These are phyloP conservation scores for Rhizophora apiculata DNA, from an alignment of 345 rosid genomes.

Conservation along the genomic window DNA sequence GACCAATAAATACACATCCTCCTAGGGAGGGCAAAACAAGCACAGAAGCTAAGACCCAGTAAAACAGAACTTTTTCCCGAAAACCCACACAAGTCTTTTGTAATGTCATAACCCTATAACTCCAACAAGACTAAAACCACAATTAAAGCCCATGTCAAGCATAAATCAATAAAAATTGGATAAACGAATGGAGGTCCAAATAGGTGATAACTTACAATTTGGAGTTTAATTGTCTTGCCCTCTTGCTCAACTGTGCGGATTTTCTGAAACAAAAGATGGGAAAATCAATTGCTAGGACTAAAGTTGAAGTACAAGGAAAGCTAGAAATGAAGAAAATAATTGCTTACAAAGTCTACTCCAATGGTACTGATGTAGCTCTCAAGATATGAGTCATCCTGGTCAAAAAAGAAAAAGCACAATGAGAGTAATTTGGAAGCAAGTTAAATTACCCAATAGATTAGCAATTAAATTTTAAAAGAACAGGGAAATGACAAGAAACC, in stretches of 20 bases:
- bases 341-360: constrained; percentile 78
- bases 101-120: too few species aligned
- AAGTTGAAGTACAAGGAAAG: neutral
- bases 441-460: neutral
- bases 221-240: constrained; percentile 36
- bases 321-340: neutral
- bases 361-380: constrained; percentile 84
- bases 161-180: neutral
- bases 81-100: too few species aligned
- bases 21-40: too few species aligned
- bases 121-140: neutral
- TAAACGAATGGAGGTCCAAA: neutral
- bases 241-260: constrained; percentile 39
- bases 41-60: too few species aligned
- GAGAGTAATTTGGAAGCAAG: neutral
- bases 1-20: too few species aligned
- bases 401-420: neutral
- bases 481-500: too few species aligned
- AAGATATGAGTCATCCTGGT: constrained; percentile 75
- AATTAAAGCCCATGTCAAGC: neutral
- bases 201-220: constrained; percentile 24
- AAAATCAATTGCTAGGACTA: neutral
- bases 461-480: too few species aligned
- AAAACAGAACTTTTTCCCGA: too few species aligned
- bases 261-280: constrained; percentile 13